Evolutionary conservation across 768 basidiomycete species (phyloP).

Genomic region (Cubamyces sp.): DNA sequence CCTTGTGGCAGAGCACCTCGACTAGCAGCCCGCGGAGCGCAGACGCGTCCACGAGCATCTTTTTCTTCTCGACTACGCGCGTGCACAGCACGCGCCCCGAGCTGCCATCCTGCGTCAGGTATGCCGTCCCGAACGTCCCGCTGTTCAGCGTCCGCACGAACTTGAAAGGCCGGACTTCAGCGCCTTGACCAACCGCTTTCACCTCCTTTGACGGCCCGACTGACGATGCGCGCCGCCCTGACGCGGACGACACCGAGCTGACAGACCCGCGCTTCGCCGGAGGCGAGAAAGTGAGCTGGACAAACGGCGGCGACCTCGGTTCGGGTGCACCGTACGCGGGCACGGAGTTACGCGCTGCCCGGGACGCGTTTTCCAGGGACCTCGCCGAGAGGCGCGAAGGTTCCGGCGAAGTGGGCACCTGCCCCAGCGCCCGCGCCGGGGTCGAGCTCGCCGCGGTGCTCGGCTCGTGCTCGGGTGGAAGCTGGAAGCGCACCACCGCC

Average conservation of each 20-base stretch:
- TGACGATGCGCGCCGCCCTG: too few relatives aligned
- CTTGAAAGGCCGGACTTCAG: conserved; percentile 27
- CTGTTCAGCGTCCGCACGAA: conserved; percentile 25
- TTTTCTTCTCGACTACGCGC: conserved; percentile 29
- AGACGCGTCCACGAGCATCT: conserved; percentile 3
- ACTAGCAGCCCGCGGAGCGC: conserved; percentile 16
- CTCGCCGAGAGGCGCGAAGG: background rate
- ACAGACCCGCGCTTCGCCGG: too few relatives aligned
- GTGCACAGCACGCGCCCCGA: conserved; percentile 29
- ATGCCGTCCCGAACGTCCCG: conserved; percentile 30
- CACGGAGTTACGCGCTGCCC: too few relatives aligned
- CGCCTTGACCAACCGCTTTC: too few relatives aligned
- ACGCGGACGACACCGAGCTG: too few relatives aligned
- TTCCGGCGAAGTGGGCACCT: background rate
- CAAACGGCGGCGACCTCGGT: too few relatives aligned
- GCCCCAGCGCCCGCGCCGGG: background rate
- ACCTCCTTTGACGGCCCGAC: too few relatives aligned
- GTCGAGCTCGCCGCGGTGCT: background rate
- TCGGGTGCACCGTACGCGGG: too few relatives aligned
- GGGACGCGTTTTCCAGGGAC: background rate
- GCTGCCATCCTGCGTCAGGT: conserved; percentile 22
- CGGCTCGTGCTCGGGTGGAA: background rate
- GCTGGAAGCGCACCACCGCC: conserved; percentile 1
- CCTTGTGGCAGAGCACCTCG: conserved; percentile 32
- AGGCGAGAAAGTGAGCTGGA: too few relatives aligned